Evolutionary conservation across 352 stramenopile genomes (phyloP).

Genomic region (Halophytophthora batemanensis): DNA sequence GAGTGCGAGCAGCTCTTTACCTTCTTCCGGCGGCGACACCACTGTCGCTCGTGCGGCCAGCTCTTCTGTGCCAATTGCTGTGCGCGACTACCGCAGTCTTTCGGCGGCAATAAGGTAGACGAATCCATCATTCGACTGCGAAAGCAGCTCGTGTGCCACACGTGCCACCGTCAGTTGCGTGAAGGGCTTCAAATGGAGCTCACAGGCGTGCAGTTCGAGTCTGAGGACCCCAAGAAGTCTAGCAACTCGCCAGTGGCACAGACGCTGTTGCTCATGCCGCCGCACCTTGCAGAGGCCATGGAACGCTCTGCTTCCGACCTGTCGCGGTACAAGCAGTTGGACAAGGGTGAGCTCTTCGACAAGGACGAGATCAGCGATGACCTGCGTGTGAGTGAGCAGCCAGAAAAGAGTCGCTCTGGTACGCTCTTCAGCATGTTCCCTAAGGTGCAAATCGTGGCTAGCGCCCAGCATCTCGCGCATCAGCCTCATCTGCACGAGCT

Average conservation of each 20-base stretch:
- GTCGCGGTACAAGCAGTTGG: conserved; percentile 59
- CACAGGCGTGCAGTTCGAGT: conserved; percentile 31
- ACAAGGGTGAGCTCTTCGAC: conserved; percentile 68
- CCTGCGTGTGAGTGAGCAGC: conserved; percentile 44
- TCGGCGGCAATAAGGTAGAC: conserved; percentile 71
- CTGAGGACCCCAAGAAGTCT: conserved; percentile 26
- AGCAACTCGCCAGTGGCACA: conserved; percentile 32
- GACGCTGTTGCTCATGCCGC: conserved; percentile 75
- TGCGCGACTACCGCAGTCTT: conserved; percentile 72
- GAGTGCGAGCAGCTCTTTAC: conserved; percentile 83
- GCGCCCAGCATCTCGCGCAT: conserved; percentile 71
- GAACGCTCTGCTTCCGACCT: conserved; percentile 56
- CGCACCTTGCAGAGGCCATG: conserved; percentile 66
- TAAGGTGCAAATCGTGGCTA: conserved; percentile 81
- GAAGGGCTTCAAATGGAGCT: conserved; percentile 81
- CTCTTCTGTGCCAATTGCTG: conserved; percentile 86
- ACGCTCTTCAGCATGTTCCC: conserved; percentile 82
- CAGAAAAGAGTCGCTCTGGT: conserved; percentile 49
- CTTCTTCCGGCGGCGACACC: conserved; percentile 74
- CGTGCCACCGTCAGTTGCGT: conserved; percentile 74
- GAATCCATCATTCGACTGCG: conserved; percentile 69
- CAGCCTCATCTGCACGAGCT: conserved; percentile 58
- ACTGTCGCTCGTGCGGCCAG: conserved; percentile 83
- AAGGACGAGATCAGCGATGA: conserved; percentile 82
- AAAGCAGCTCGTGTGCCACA: conserved; percentile 86